A percentile compares a stretch with the other conserved stretches of the same genome.
Evolutionary conservation across 2,329 filamentous ascomycete genomes (phyloP).

Genomic region (Diplodia mutila): DNA sequence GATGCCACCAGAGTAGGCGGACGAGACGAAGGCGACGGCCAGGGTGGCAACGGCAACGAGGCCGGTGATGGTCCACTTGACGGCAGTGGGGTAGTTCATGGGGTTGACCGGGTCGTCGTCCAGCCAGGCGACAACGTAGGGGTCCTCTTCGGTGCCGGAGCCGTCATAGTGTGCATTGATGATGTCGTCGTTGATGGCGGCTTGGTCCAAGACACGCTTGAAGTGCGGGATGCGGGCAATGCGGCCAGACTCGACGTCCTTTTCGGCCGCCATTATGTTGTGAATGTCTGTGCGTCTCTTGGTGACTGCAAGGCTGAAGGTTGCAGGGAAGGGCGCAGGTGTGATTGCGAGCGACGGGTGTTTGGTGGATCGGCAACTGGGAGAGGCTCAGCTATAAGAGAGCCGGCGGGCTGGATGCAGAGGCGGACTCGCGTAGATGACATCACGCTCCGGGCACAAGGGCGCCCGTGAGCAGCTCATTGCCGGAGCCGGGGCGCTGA

Average conservation of each 20-base stretch:
- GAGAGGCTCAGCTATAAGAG: background rate
- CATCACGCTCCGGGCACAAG: background rate
- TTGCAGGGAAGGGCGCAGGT: background rate
- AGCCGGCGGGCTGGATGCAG: background rate
- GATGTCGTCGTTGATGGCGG: constrained; percentile 61
- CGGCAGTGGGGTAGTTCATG: constrained; percentile 58
- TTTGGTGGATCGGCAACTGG: background rate
- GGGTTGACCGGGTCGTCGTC: constrained; percentile 70
- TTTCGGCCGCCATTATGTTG: constrained; percentile 8
- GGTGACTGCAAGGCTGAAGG: background rate
- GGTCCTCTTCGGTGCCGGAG: constrained; percentile 67
- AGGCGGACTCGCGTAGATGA: background rate
- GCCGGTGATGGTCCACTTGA: constrained; percentile 69
- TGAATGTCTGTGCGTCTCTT: too few species aligned
- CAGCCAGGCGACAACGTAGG: constrained; percentile 71
- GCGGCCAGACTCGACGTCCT: constrained; percentile 26
- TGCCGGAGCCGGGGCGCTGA: background rate
- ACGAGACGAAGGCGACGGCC: constrained; percentile 70
- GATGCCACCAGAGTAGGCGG: constrained; percentile 66
- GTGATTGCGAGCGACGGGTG: background rate
- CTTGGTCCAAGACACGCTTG: constrained; percentile 60
- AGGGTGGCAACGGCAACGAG: constrained; percentile 69
- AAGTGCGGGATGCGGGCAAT: constrained; percentile 22
- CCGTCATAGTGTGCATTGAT: constrained; percentile 51
- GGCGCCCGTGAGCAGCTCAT: background rate